phyloP scores from a whole-genome alignment of 306 rosid species.

The Cucurbita argyrosperma region DNA sequence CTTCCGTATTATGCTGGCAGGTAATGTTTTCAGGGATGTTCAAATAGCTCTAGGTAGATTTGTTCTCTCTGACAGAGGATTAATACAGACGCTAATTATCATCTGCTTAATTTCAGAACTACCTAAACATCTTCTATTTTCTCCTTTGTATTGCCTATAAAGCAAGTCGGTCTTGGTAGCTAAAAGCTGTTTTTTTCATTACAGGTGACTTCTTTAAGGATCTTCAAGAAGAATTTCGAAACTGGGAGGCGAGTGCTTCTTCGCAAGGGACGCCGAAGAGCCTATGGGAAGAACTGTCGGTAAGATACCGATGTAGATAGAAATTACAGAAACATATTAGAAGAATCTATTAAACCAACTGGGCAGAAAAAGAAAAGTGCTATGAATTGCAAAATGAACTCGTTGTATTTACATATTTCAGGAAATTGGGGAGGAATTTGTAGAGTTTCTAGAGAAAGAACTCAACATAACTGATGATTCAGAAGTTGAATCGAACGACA shows the following conservation, averaged over 20 bases:
- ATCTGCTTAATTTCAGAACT: background rate
- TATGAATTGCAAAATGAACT: background rate
- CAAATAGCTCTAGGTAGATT: slow-evolving; percentile 96
- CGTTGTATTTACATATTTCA: slow-evolving; percentile 20
- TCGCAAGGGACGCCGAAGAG: slow-evolving; percentile 87
- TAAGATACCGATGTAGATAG: slow-evolving; percentile 10
- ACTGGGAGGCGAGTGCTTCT: slow-evolving; percentile 78
- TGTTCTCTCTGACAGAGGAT: slow-evolving; percentile 39
- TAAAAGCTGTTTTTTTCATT: slow-evolving; percentile 15
- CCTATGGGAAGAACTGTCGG: slow-evolving; percentile 93
- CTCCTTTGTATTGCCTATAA: background rate
- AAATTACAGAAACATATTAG: background rate
- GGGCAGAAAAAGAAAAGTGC: no score
- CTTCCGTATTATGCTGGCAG: slow-evolving; percentile 75
- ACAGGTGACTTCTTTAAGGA: slow-evolving; percentile 79
- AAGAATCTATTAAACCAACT: no score
- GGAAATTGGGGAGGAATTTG: slow-evolving; percentile 98
- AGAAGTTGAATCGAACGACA: slow-evolving; percentile 21
- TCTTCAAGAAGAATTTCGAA: slow-evolving; percentile 74
- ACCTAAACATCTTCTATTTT: background rate
- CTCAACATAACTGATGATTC: slow-evolving; percentile 51
- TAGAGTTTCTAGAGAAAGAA: slow-evolving; percentile 92
- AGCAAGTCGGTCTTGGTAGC: slow-evolving; percentile 5
- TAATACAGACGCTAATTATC: slow-evolving; percentile 4
- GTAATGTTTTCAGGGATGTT: slow-evolving; percentile 86